phyloP scores from a whole-genome alignment of 441 rosid species.

The Lepidium campestre region DNA sequence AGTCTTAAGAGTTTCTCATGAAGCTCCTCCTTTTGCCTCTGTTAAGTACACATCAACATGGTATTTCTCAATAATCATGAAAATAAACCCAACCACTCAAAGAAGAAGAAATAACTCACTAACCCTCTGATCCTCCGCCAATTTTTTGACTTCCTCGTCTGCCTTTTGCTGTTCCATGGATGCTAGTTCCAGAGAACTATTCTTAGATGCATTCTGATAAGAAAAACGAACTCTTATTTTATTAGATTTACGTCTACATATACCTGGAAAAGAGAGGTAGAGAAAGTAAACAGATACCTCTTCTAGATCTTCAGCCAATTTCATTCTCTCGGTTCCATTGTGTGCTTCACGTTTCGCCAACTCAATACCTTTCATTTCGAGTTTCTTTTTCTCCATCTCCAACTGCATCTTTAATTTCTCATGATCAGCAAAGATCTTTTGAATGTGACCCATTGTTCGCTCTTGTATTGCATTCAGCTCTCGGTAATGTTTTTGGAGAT shows the following conservation, averaged over 20 bases:
- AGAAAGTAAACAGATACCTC: slow-evolving; percentile 36
- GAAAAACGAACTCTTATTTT: background rate
- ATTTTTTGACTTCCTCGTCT: slow-evolving; percentile 68
- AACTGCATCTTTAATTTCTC: slow-evolving; percentile 61
- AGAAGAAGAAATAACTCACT: slow-evolving; percentile 15
- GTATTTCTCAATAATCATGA: background rate
- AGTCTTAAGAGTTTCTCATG: slow-evolving; percentile 63
- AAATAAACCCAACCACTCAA: background rate
- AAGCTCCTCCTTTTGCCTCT: slow-evolving; percentile 81
- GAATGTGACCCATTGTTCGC: slow-evolving; percentile 51
- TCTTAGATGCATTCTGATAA: slow-evolving; percentile 58
- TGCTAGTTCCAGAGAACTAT: slow-evolving; percentile 72
- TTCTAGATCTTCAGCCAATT: slow-evolving; percentile 58
- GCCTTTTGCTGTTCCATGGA: slow-evolving; percentile 73
- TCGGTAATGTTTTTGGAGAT: slow-evolving; percentile 58
- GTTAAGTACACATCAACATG: slow-evolving; percentile 13
- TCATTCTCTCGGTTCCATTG: slow-evolving; percentile 69
- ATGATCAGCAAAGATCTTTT: slow-evolving; percentile 63
- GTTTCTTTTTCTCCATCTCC: slow-evolving; percentile 59
- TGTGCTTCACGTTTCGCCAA: slow-evolving; percentile 78
- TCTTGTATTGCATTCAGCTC: slow-evolving; percentile 60
- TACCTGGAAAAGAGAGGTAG: background rate
- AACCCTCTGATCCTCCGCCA: slow-evolving; percentile 86
- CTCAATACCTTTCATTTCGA: slow-evolving; percentile 57
- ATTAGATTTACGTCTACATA: too few species aligned